Conservation (phyloP, 1,139 yeast genomes). For the Candida smagusa region DNA sequence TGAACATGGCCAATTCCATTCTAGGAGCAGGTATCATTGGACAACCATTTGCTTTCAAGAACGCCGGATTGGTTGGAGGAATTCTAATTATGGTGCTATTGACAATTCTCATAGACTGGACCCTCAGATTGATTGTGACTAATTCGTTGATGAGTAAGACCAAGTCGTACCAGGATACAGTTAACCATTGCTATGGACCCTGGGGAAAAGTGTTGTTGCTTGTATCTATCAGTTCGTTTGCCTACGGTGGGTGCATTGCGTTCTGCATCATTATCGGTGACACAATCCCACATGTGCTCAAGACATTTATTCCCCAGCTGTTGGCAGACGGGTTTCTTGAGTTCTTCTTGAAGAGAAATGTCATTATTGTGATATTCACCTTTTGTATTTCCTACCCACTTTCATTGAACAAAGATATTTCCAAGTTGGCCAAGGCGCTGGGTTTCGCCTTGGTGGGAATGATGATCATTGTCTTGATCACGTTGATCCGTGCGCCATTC, state of each 20-base stretch:
- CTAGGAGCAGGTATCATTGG: slow-evolving; percentile 96
- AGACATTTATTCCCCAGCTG: slow-evolving; percentile 58
- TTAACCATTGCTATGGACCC: slow-evolving; percentile 72
- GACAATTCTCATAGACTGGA: slow-evolving; percentile 84
- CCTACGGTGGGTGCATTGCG: slow-evolving; percentile 93
- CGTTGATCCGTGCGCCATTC: slow-evolving; percentile 71
- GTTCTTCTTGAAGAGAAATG: slow-evolving; percentile 62
- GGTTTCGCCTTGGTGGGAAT: slow-evolving; percentile 84
- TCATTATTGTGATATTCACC: slow-evolving; percentile 67
- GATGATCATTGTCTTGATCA: slow-evolving; percentile 72
- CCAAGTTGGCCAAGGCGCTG: slow-evolving; percentile 83
- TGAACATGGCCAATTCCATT: slow-evolving; percentile 95
- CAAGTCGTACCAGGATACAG: slow-evolving; percentile 83
- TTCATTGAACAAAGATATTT: slow-evolving; percentile 75
- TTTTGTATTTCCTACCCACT: slow-evolving; percentile 77
- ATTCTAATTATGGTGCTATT: slow-evolving; percentile 55
- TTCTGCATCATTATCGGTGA: slow-evolving; percentile 94
- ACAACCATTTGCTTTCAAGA: slow-evolving; percentile 83
- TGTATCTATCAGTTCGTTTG: slow-evolving; percentile 80
- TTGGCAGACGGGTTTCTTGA: slow-evolving; percentile 40
- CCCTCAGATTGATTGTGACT: slow-evolving; percentile 70
- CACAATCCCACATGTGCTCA: slow-evolving; percentile 85
- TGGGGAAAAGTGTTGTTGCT: slow-evolving; percentile 67
- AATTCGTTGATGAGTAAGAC: slow-evolving; percentile 78
- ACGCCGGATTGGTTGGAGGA: slow-evolving; percentile 79